Conservation (phyloP, 768 basidiomycete genomes). For the Neoboletus brunneissimus region DNA sequence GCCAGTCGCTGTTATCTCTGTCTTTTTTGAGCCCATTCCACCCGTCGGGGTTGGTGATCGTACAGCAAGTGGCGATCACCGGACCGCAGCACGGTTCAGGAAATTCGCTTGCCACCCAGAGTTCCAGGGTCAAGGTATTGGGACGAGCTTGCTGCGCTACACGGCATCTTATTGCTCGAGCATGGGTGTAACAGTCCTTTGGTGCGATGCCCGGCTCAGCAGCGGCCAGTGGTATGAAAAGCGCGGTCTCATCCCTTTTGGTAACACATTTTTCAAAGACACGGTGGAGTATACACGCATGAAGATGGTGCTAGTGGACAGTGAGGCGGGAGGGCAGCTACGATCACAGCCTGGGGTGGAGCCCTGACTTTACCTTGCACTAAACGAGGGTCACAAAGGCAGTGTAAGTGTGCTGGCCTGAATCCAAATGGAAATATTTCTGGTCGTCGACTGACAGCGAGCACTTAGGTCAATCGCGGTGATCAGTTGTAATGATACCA, state of each 20-base stretch:
- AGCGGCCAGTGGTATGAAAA: constrained; percentile 50
- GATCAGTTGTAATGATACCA: constrained; percentile 6
- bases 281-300: constrained; percentile 56
- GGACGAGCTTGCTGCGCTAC: constrained; percentile 43
- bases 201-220: constrained; percentile 57
- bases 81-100: constrained; percentile 44
- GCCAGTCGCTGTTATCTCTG: constrained; percentile 54
- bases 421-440: neutral
- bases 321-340: neutral
- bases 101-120: constrained; percentile 57
- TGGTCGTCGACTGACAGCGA: constrained; percentile 7
- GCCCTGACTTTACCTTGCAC: neutral
- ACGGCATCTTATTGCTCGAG: constrained; percentile 41
- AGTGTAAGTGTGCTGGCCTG: constrained; percentile 6
- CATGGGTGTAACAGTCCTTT: constrained; percentile 41
- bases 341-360: neutral
- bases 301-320: constrained; percentile 35
- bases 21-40: constrained; percentile 47
- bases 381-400: neutral
- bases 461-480: constrained; percentile 6
- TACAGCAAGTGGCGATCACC: constrained; percentile 1
- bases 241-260: constrained; percentile 50
- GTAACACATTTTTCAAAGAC: constrained; percentile 51
- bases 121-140: constrained; percentile 55
- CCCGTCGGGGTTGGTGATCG: constrained; percentile 2